phyloP scores from a whole-genome alignment of 2,329 filamentous ascomycete genomes.

The Remersonia thermophila region DNA sequence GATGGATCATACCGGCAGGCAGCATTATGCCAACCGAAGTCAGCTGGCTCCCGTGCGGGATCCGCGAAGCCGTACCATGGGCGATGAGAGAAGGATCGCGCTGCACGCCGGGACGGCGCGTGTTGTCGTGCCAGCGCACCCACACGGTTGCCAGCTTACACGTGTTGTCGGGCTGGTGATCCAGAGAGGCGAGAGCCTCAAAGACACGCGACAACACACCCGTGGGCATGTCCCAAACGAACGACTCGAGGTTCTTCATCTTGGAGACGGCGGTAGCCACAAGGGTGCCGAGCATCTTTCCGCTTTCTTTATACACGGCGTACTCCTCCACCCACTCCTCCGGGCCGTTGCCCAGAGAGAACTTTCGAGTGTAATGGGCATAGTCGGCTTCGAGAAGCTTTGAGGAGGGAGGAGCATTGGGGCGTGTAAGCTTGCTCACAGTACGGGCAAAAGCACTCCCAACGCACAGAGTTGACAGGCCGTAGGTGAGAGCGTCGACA shows the following conservation, averaged over 20 bases:
- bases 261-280: slow-evolving; percentile 68
- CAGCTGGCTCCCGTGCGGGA: slow-evolving; percentile 26
- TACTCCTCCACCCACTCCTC: slow-evolving; percentile 70
- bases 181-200: slow-evolving; percentile 61
- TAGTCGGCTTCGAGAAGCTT: slow-evolving; percentile 49
- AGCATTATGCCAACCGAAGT: slow-evolving; percentile 30
- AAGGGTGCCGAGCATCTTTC: slow-evolving; percentile 78
- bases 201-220: slow-evolving; percentile 72
- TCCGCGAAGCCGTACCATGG: slow-evolving; percentile 11
- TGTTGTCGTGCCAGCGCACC: slow-evolving; percentile 75
- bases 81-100: slow-evolving; percentile 13
- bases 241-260: slow-evolving; percentile 71
- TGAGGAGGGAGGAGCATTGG: slow-evolving; percentile 13
- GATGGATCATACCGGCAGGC: slow-evolving; percentile 20
- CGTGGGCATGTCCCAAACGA: slow-evolving; percentile 83
- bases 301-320: slow-evolving; percentile 68
- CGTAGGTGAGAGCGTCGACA: slow-evolving; percentile 74
- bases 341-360: slow-evolving; percentile 74
- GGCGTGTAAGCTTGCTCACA: slow-evolving; percentile 22
- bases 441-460: slow-evolving; percentile 36
- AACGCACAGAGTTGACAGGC: slow-evolving; percentile 67
- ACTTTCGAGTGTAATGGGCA: slow-evolving; percentile 67
- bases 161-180: slow-evolving; percentile 44
- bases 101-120: slow-evolving; percentile 28
- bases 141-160: slow-evolving; percentile 63